Conservation (phyloP, 768 basidiomycete species). For the Tylopilus sp. region DNA sequence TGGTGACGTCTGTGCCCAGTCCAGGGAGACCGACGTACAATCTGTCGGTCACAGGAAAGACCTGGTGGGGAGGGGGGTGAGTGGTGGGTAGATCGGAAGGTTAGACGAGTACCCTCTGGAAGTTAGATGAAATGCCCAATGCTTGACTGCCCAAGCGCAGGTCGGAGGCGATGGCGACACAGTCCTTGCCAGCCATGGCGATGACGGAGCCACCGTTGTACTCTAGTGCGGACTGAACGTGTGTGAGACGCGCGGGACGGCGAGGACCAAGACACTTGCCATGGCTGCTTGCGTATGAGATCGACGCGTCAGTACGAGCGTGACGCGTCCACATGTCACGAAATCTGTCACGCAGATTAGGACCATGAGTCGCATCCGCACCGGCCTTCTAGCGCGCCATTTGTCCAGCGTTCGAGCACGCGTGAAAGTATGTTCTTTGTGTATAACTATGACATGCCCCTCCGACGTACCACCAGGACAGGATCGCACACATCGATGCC, state of each 20-base stretch:
- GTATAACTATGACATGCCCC: neutral
- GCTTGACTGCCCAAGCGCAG: slow-evolving; percentile 86
- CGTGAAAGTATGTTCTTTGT: slow-evolving; percentile 17
- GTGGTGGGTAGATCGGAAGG: slow-evolving; percentile 1
- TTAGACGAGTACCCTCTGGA: slow-evolving; percentile 74
- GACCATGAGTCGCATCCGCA: slow-evolving; percentile 11
- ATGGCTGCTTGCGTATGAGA: slow-evolving; percentile 13
- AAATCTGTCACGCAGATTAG: neutral
- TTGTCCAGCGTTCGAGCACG: slow-evolving; percentile 14
- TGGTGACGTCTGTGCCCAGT: slow-evolving; percentile 89
- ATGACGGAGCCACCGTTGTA: slow-evolving; percentile 97
- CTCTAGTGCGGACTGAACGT: slow-evolving; percentile 77
- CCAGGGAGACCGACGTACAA: slow-evolving; percentile 91
- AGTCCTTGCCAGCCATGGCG: slow-evolving; percentile 99
- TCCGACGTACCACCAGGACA: slow-evolving; percentile 38
- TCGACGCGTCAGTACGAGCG: slow-evolving; percentile 22
- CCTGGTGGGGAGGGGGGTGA: slow-evolving; percentile 41
- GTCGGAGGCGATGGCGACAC: slow-evolving; percentile 98
- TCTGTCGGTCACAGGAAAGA: slow-evolving; percentile 91
- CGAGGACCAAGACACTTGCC: slow-evolving; percentile 14
- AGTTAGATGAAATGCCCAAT: slow-evolving; percentile 84
- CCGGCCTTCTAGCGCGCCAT: slow-evolving; percentile 4
- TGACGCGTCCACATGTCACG: slow-evolving; percentile 22
- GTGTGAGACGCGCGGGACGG: slow-evolving; percentile 3
- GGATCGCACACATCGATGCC: slow-evolving; percentile 53